Percentiles rank a stretch among this genome's conserved stretches.
phyloP scores from a whole-genome alignment of 768 basidiomycete genomes.

The Clavaria fumosa region DNA sequence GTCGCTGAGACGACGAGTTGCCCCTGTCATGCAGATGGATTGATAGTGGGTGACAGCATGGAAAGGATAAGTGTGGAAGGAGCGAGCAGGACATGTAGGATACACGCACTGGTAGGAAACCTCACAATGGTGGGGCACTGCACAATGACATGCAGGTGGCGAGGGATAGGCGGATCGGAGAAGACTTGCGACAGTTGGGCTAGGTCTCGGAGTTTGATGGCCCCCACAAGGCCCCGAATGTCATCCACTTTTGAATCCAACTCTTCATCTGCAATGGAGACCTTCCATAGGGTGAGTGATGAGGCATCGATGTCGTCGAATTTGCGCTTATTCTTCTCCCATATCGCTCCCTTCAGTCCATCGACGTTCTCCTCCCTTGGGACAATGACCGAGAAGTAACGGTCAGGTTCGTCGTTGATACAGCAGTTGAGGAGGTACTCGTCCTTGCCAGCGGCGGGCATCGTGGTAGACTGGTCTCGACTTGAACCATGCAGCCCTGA shows the following conservation, averaged over 20 bases:
- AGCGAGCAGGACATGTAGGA: too few species aligned
- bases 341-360: background rate
- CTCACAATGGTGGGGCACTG: background rate
- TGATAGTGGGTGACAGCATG: too few species aligned
- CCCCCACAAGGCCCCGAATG: background rate
- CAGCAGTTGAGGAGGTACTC: too few species aligned
- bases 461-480: too few species aligned
- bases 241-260: background rate
- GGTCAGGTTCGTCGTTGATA: too few species aligned
- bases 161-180: background rate
- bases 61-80: too few species aligned
- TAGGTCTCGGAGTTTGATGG: background rate
- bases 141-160: background rate
- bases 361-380: background rate
- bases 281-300: background rate
- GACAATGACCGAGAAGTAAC: too few species aligned
- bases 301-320: background rate
- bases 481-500: too few species aligned
- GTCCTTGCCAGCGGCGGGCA: too few species aligned
- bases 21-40: too few species aligned
- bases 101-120: too few species aligned
- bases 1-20: too few species aligned
- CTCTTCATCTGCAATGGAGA: background rate
- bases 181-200: background rate
- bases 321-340: background rate